These are phyloP conservation scores for Casaregolazyma suthepensis DNA, from an alignment of 1,139 yeast species.

Conservation along the genomic window DNA sequence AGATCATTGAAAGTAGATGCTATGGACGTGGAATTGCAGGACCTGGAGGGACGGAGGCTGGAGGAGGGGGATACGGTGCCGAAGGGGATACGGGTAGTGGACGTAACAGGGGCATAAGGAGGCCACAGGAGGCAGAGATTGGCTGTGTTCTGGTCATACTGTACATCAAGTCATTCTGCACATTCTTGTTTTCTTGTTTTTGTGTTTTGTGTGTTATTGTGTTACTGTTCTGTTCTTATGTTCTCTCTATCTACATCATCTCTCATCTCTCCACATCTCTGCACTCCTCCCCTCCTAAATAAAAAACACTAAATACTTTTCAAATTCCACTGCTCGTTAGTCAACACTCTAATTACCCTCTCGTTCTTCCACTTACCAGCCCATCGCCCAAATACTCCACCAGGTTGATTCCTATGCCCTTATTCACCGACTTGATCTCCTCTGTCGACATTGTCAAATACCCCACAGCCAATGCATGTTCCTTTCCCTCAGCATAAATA, in stretches of 20 bases:
- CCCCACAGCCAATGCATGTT: slow-evolving; percentile 85
- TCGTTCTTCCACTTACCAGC: slow-evolving; percentile 29
- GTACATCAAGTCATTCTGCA: no score
- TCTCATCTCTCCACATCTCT: slow-evolving; percentile 12
- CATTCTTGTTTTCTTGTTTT: no score
- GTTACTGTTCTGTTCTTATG: no score
- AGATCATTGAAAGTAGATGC: slow-evolving; percentile 15
- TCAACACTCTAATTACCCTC: neutral
- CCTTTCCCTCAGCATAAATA: slow-evolving; percentile 90
- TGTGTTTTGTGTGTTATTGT: no score
- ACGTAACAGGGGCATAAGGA: no score
- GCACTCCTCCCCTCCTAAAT: neutral
- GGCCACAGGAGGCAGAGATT: no score
- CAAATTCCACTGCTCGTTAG: neutral
- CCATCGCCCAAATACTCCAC: slow-evolving; percentile 89
- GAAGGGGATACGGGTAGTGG: slow-evolving; percentile 32
- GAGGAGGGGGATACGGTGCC: slow-evolving; percentile 39
- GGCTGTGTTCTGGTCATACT: no score
- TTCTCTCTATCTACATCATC: neutral
- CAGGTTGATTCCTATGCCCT: slow-evolving; percentile 86
- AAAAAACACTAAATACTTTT: neutral
- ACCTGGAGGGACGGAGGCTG: slow-evolving; percentile 17
- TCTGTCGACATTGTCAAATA: slow-evolving; percentile 81
- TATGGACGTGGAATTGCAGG: slow-evolving; percentile 13
- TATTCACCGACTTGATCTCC: slow-evolving; percentile 76